Base-by-base conservation (phyloP, 306 rosid species). In the Cyclanthera cordifolia region DNA sequence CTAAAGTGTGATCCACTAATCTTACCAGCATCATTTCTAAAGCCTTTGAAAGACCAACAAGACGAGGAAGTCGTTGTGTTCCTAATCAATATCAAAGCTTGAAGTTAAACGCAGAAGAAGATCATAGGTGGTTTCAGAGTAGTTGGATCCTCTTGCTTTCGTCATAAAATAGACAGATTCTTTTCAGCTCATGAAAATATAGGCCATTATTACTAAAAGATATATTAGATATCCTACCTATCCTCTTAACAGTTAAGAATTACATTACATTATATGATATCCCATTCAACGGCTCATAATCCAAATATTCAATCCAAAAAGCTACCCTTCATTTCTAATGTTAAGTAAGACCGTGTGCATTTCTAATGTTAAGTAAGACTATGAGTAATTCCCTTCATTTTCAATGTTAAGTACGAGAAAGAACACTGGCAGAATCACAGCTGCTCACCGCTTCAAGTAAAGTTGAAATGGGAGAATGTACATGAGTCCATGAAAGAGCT, bases 1-100 rank as follows among this genome's bases (percentile, higher is more conserved):
- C 46, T 13, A 32, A 58, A 58, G 66, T 45, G n/a, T 3, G 66
- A 58, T 24, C 66, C 32, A 58, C 46, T 32, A 58, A 30, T 16
- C 84, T 77, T 75, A 94, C 97, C 91, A 94, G 78, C 76, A 94
- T 88, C 95, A 94, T 94, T 71, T 94, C 97, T 78, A 94, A 91
- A 19, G 86, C 86, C 86, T 88, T 94, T 73, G 96, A 6, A 59
- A 94, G 82, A 71, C 99, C 99, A 81, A 94, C 97, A 72, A 94
- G 99, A 58, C 99, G 96, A 28, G 99, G 99, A 78, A 94, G 95
- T 51, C 99, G 84, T 74, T 94, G 99, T 2, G 99, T 94, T 74
- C 99, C 99, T 94, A 76, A 73, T 72, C 66, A 85, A 64, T 73
- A 76, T 19, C 78, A 17, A 53, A 67, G 65, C 67, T 70, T 67